Conservation (phyloP, 139 green algal genomes). For the Pleodorina starrii region DNA sequence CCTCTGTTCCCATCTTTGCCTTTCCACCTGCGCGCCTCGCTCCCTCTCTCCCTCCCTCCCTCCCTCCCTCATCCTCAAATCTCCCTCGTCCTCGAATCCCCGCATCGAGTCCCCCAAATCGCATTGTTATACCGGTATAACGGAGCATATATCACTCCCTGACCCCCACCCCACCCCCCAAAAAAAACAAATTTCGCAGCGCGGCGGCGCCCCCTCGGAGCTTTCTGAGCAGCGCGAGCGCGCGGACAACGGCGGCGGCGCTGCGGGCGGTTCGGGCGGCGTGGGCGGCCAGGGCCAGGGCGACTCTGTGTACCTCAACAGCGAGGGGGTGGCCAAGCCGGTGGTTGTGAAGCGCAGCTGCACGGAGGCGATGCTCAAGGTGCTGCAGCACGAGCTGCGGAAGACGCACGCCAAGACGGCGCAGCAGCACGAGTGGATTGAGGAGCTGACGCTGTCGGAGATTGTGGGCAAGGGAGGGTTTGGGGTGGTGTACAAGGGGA, state of each 20-base stretch:
- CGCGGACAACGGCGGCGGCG: background rate
- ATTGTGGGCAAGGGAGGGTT: constrained; percentile 77
- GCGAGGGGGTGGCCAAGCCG: constrained; percentile 59
- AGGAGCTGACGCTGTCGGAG: constrained; percentile 69
- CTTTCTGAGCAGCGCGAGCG: constrained; percentile 28
- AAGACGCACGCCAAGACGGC: constrained; percentile 65
- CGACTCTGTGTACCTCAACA: constrained; percentile 43
- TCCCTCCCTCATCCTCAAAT: too few relatives aligned
- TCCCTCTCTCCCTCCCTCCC: too few relatives aligned
- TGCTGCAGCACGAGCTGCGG: constrained; percentile 78
- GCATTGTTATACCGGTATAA: too few relatives aligned
- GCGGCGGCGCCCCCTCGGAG: background rate
- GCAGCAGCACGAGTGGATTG: constrained; percentile 69
- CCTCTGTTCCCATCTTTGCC: too few relatives aligned
- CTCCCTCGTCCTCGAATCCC: too few relatives aligned
- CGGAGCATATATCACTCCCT: background rate
- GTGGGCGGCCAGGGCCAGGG: constrained; percentile 12
- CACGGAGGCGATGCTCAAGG: constrained; percentile 79
- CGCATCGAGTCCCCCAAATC: too few relatives aligned
- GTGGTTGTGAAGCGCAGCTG: constrained; percentile 71
- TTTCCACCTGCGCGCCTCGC: too few relatives aligned
- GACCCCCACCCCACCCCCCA: background rate
- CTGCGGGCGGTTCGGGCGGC: background rate
- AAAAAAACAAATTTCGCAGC: too few relatives aligned
- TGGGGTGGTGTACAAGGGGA: constrained; percentile 77